Base-by-base conservation (phyloP, 1,284 basidiomycete genomes). In the Fistulina hepatica region DNA sequence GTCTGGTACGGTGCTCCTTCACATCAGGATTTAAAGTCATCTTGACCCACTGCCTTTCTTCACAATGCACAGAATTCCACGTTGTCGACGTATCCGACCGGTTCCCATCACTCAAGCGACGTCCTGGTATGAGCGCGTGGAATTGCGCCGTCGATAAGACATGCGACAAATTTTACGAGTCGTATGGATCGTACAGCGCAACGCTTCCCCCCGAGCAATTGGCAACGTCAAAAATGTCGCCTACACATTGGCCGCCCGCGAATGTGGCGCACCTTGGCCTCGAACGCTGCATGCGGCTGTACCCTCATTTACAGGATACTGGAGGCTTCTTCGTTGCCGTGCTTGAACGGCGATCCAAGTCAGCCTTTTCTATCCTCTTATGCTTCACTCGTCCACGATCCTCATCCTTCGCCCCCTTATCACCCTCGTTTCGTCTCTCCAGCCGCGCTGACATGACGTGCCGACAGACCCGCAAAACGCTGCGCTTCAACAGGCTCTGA, bases 241-340 rank as follows among this genome's bases (percentile, higher is more conserved):
- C 26, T 30, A 7, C 21, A 35, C 6, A 36, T 22, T 24, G 19
- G 31, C 13, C 12, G 11, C 20, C 9, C n/a, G n/a, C n/a, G n/a
- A n/a, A n/a, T n/a, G n/a, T n/a, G n/a, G n/a, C n/a, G n/a, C n/a
- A 21, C 20, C 15, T 27, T 42, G 5, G 22, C 28, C 6, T 38
- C 19, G 24, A 27, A 34, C 37, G 22, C 42, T 92, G 89, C 48
- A 61, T 95, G 55, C 73, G 93, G 32, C 76, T 95, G 45, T 90
- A 97, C 52, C 93, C 95, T 3, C 93, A 98, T 56, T 64, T 95
- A 30, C 94, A 98, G 62, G 86, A 99, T 57, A 92, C 93, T 0
- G 95, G 95, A 9, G 95, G 91, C 0, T 99, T 99, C 65, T 99
- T 97, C 52, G 81, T 99, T 19, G 89, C 91, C 12, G 82, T 97